Conservation (phyloP, 805 yeast species). For the Candida fluviatilis region DNA sequence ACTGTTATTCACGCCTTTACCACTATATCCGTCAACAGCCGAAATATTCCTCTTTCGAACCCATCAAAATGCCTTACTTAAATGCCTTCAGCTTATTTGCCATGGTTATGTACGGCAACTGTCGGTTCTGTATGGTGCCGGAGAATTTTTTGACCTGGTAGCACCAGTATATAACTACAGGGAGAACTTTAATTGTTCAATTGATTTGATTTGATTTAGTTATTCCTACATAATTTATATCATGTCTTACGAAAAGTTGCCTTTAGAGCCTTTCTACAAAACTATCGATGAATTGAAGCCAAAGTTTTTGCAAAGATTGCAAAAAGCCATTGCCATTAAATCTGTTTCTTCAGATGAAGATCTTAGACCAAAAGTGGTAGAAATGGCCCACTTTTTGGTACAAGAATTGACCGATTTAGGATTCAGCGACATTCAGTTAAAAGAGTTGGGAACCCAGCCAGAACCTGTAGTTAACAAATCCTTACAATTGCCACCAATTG, state of each 20-base stretch:
- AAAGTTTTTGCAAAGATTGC: slow-evolving; percentile 63
- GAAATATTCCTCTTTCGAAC: too few species aligned
- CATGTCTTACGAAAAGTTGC: slow-evolving; percentile 39
- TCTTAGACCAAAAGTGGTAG: slow-evolving; percentile 82
- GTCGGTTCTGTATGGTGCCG: background rate
- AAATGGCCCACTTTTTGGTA: slow-evolving; percentile 81
- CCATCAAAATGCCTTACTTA: background rate
- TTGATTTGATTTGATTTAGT: too few species aligned
- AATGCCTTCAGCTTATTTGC: background rate
- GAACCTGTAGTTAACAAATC: slow-evolving; percentile 73
- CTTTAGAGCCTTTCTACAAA: slow-evolving; percentile 44
- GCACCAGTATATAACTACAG: too few species aligned
- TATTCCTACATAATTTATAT: too few species aligned
- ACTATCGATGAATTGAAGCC: slow-evolving; percentile 76
- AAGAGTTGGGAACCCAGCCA: slow-evolving; percentile 84
- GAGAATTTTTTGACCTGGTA: background rate
- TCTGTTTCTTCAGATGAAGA: slow-evolving; percentile 91
- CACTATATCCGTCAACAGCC: slow-evolving; percentile 1
- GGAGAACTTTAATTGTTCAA: too few species aligned
- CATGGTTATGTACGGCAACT: slow-evolving; percentile 1
- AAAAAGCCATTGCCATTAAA: slow-evolving; percentile 88
- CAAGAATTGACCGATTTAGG: slow-evolving; percentile 68
- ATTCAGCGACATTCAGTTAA: slow-evolving; percentile 76
- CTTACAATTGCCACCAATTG: slow-evolving; percentile 86
- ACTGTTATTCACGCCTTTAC: too few species aligned